Evolutionary conservation across 2,329 filamentous ascomycete genomes (phyloP), one percentile per base, ranked within the genome.

Genomic region (Sporothrix euskadiensis): DNA sequence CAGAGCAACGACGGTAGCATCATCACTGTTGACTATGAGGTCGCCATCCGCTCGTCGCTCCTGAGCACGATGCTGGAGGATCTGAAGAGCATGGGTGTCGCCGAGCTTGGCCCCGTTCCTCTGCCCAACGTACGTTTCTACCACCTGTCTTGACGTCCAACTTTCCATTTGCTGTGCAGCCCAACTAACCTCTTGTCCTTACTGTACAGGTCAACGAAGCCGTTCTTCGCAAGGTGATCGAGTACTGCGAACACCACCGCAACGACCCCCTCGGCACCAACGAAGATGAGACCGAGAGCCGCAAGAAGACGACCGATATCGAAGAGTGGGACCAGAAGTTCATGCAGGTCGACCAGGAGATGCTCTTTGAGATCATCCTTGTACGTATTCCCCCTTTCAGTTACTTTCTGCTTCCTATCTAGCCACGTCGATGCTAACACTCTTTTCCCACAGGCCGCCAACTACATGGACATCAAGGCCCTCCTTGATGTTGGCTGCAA

Each of bases 251-350:
- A 77, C 94, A 98, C 82, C 96, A 99, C 88, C 92, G 93, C 83
- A 90, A 90, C 82, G 96, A 99, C 80, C 94, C 96, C 54, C 87
- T 90, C n/a, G 88, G 90, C 76, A 87, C 91, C 71, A 89, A 90
- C 79, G 95, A 98, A 76, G 96, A 97, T 75, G 94, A 99, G 79
- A 92, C 92, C 75, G 95, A 98, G 79, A 94, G 91, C 69, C 93
- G 96, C 78, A 98, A 98, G 88, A 98, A 97, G 89, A 97, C 94
- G 1, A 98, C 96, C 65, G 96, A 99, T 79, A 99, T 99, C 77
- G 96, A 98, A 74, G 96, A 99, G 84, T 99, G 96, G 96, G 96
- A 99, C 79, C 95, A 98, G 83, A 99, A 99, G 85, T 99, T 98
- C 83, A 98, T 99, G 96, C 95, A 98, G 84, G 96, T 99, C 22